These are phyloP conservation scores for Penicillium sp. DNA, from an alignment of 2,329 filamentous ascomycete genomes.

Conservation along the genomic window DNA sequence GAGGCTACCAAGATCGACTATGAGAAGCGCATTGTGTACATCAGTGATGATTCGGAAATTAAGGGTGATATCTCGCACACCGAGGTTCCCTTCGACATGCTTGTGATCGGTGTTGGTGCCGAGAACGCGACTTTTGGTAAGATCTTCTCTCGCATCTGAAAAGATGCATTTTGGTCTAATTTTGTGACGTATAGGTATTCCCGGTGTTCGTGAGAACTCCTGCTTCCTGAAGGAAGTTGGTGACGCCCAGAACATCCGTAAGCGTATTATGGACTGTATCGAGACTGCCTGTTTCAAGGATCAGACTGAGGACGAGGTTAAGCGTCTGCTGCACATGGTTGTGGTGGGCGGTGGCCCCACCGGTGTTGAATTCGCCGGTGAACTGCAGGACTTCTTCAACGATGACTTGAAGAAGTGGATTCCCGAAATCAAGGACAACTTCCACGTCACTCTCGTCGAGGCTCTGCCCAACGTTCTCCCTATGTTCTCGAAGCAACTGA, in stretches of 20 bases:
- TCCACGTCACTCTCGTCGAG: constrained; percentile 96
- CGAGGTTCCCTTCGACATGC: constrained; percentile 95
- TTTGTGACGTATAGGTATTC: constrained; percentile 59
- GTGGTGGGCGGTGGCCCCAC: constrained; percentile 91
- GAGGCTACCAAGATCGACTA: constrained; percentile 95
- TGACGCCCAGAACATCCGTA: constrained; percentile 93
- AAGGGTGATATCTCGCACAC: constrained; percentile 79
- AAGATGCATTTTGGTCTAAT: constrained; percentile 11
- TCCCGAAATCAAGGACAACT: constrained; percentile 89
- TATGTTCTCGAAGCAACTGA: constrained; percentile 98
- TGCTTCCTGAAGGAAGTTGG: constrained; percentile 98
- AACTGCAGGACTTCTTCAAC: constrained; percentile 98
- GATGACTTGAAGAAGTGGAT: constrained; percentile 98
- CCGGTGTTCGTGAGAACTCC: constrained; percentile 88
- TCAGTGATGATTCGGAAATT: constrained; percentile 89
- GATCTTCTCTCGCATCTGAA: constrained; percentile 22
- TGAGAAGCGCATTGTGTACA: constrained; percentile 80
- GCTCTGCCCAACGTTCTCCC: constrained; percentile 91
- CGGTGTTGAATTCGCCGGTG: constrained; percentile 96
- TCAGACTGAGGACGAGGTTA: constrained; percentile 80
- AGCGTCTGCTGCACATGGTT: constrained; percentile 97
- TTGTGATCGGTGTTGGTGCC: constrained; percentile 93
- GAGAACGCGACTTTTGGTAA: constrained; percentile 97
- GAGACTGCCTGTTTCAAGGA: constrained; percentile 99
- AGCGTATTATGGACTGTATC: constrained; percentile 99